These are phyloP conservation scores for Prosopis cineraria DNA, from an alignment of 306 rosid genomes.

Conservation along the genomic window DNA sequence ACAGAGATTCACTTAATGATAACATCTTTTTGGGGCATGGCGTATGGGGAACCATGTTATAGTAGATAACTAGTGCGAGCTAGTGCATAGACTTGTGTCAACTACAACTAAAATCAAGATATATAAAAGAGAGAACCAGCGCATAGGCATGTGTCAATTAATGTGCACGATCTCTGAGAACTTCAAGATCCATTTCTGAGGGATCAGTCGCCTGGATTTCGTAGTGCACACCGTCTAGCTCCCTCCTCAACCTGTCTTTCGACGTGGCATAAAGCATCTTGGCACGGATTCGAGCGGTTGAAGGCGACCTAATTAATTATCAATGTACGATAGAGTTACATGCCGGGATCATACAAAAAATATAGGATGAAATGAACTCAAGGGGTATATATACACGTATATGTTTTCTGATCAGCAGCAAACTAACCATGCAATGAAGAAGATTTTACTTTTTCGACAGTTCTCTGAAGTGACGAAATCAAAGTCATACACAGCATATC, in stretches of 20 bases:
- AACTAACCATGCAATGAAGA: constrained; percentile 92
- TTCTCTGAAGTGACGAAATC: constrained; percentile 94
- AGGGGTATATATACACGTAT: no score
- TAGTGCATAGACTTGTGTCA: no score
- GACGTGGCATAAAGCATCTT: constrained; percentile 97
- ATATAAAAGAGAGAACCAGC: constrained; percentile 11
- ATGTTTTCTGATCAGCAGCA: neutral
- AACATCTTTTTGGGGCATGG: neutral
- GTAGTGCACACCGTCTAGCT: constrained; percentile 93
- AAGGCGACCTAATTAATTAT: constrained; percentile 68
- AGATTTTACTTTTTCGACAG: constrained; percentile 97
- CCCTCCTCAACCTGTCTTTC: constrained; percentile 75
- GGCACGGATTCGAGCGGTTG: constrained; percentile 79
- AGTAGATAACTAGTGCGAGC: no score
- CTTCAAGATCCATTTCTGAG: constrained; percentile 94
- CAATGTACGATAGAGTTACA: no score
- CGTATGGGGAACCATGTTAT: no score
- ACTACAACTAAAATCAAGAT: no score
- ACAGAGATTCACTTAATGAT: constrained; percentile 54
- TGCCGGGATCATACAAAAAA: no score
- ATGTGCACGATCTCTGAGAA: constrained; percentile 83
- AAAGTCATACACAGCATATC: constrained; percentile 89
- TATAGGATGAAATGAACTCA: no score
- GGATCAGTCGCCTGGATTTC: constrained; percentile 98
- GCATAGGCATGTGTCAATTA: constrained; percentile 39